Base-by-base conservation (phyloP, 73 alveolate species). In the Paraurostyla sp. region DNA sequence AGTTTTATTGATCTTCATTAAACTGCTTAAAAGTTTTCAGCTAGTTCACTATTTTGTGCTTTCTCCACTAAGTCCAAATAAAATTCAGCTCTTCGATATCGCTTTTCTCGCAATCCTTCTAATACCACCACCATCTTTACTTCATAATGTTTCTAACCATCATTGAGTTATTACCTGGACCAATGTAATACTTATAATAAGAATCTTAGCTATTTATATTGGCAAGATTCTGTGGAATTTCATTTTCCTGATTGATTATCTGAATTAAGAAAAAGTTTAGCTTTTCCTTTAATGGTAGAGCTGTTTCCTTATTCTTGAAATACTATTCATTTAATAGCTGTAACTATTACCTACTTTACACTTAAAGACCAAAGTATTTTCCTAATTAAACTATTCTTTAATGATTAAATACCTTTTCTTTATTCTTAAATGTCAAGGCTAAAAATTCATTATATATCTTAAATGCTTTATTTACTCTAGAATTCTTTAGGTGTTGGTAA, bases 81-180 rank as follows among this genome's bases (percentile, higher is more conserved):
- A 88, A 88, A 51, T 88, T 75, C 3, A 88, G 82, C 30, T 88
- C 91, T n/a, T 50, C 76, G 58, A 46, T 71, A 50, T 88, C 90
- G 11, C 57, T 83, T 84, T 51, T 76, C 49, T 88, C 75, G 11
- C 23, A 58, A 54, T 88, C 76, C 25, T 76, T 71, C 33, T 52
- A 73, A 38, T 59, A 36, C 94, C 94, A 88, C 94, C 94, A 88
- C 80, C 80, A 88, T 51, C 94, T 50, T 40, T 33, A 22, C 41
- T 88, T 88, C 58, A 88, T 54, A 6, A 84, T 32, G n/a, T 41
- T 71, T 75, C 41, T 80, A 23, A 88, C 89, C 45, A 88, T 15
- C n/a, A 41, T 11, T 16, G 91, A 49, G 51, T 88, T 88, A 51
- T 88, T 88, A 2, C 94, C 94, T 13, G 68, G 41, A 13, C 91